phyloP scores from a whole-genome alignment of 108 stramenopile species.

The Cyclotella sp. region DNA sequence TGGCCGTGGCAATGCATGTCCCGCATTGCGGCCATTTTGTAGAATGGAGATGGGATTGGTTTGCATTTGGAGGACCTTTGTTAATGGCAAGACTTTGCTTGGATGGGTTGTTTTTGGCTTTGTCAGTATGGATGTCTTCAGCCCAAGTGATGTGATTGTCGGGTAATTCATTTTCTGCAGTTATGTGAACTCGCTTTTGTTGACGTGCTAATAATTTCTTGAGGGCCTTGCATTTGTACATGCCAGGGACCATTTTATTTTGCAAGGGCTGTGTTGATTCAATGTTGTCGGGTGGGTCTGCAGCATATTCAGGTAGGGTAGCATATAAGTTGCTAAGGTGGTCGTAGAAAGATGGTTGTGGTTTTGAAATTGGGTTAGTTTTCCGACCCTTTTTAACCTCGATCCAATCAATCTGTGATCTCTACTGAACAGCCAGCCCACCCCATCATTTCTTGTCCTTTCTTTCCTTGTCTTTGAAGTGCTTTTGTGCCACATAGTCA shows the following conservation, averaged over 20 bases:
- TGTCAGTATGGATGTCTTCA: not conserved
- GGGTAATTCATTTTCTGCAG: not conserved
- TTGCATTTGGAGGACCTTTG: not conserved
- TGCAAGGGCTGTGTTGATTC: not conserved
- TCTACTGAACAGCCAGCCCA: not conserved
- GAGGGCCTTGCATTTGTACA: not conserved
- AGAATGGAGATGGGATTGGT: not conserved
- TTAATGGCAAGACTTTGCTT: not conserved
- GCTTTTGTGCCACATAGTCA: no score
- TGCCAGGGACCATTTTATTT: not conserved
- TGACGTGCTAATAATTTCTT: no score
- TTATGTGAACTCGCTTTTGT: not conserved
- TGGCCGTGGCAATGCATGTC: not conserved
- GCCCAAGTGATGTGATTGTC: conserved; percentile 6
- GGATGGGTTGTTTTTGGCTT: not conserved
- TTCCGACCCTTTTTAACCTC: not conserved
- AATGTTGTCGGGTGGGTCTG: conserved; percentile 3
- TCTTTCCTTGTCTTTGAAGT: not conserved
- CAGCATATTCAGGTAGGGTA: not conserved
- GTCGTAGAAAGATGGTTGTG: not conserved
- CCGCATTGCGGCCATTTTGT: not conserved
- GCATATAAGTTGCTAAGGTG: not conserved
- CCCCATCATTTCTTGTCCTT: not conserved
- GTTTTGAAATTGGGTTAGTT: not conserved
- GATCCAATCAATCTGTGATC: not conserved